phyloP scores from a whole-genome alignment of 192 early-diverging fungal species.

The Fimicolochytrium jonesii region DNA sequence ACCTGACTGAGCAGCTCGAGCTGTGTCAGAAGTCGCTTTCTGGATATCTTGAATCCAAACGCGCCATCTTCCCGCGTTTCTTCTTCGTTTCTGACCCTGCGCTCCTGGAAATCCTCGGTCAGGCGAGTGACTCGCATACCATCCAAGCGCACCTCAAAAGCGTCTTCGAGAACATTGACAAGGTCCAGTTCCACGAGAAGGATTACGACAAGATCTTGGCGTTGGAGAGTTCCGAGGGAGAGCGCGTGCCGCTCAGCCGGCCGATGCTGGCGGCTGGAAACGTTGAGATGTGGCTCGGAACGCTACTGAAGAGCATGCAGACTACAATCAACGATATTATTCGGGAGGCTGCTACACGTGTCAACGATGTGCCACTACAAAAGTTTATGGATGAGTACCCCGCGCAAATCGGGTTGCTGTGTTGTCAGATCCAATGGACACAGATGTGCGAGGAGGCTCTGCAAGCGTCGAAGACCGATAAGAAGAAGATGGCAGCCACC shows the following conservation, averaged over 20 bases:
- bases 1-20: conserved; percentile 60
- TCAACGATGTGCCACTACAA: conserved; percentile 58
- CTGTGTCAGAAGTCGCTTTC: conserved; percentile 62
- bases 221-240: conserved; percentile 56
- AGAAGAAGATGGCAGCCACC: conserved; percentile 60
- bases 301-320: conserved; percentile 53
- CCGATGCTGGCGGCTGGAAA: conserved; percentile 62
- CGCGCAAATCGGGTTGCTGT: conserved; percentile 58
- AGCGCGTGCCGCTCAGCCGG: conserved; percentile 45
- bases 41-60: conserved; percentile 61
- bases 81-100: conserved; percentile 65
- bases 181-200: conserved; percentile 61
- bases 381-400: conserved; percentile 67
- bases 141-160: conserved; percentile 59
- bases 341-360: conserved; percentile 48
- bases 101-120: conserved; percentile 60
- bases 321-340: conserved; percentile 57
- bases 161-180: conserved; percentile 58
- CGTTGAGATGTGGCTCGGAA: conserved; percentile 62
- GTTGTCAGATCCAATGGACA: conserved; percentile 62
- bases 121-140: conserved; percentile 63
- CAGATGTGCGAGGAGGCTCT: conserved; percentile 57
- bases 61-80: conserved; percentile 62
- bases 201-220: conserved; percentile 66
- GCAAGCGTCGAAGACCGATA: conserved; percentile 52